A percentile compares a stretch with the other conserved stretches of the same genome.
phyloP scores from a whole-genome alignment of 768 basidiomycete genomes.

The Infundibulicybe gibba region DNA sequence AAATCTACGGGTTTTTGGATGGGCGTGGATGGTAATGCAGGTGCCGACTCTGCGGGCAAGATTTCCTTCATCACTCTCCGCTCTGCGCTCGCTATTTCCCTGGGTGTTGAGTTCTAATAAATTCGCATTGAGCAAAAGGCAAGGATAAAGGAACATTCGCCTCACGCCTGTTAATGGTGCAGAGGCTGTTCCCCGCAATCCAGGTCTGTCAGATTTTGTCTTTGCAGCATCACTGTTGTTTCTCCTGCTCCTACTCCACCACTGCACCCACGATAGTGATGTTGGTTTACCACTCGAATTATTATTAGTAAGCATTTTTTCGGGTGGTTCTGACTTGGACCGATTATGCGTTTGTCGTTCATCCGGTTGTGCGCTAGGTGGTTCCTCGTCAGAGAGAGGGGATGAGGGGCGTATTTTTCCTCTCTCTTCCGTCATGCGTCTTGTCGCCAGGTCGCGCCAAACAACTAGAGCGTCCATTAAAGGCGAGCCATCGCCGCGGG shows the following conservation, averaged over 20 bases:
- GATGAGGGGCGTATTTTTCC: neutral
- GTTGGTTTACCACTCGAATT: constrained; percentile 35
- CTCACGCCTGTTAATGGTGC: constrained; percentile 16
- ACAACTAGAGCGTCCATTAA: constrained; percentile 69
- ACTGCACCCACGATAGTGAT: constrained; percentile 74
- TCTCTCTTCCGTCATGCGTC: constrained; percentile 11
- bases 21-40: constrained; percentile 46
- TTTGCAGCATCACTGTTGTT: constrained; percentile 16
- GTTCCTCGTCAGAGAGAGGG: constrained; percentile 23
- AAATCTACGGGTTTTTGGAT: constrained; percentile 23
- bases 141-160: neutral
- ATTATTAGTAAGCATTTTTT: constrained; percentile 12
- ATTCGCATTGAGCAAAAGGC: neutral
- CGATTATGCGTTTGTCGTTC: constrained; percentile 19
- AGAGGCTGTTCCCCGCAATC: constrained; percentile 20
- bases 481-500: constrained; percentile 69
- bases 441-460: constrained; percentile 55
- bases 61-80: constrained; percentile 13
- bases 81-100: neutral
- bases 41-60: constrained; percentile 29
- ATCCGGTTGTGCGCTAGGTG: constrained; percentile 16
- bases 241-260: constrained; percentile 72
- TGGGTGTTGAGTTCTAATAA: neutral
- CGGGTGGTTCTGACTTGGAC: constrained; percentile 39
- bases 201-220: constrained; percentile 13